Evolutionary conservation across 108 stramenopile genomes (phyloP), one percentile per base, ranked within the genome.

Genomic region (Discostella stelligeroides): DNA sequence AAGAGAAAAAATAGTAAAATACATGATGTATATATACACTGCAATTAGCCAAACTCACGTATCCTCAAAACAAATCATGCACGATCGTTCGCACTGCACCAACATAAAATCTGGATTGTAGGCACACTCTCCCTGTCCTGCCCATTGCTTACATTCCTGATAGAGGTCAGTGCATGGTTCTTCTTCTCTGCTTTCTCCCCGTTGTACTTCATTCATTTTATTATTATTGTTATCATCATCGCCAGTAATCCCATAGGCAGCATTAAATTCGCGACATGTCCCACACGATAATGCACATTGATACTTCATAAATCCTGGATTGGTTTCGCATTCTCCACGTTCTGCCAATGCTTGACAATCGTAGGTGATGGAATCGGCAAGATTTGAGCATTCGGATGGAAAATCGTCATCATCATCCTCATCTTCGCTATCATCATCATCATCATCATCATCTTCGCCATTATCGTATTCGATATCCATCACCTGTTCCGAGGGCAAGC

Each of bases 41-140:
- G 4, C 11, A 60, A 1, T 4, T 1, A 3, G 4, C 25, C 8
- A 47, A 59, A 70, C 70, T 70, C 60, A 70, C 70, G 76, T 76
- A 54, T 60, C 68, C 21, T 51, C 68, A 64, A 59, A 76, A 42
- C 78, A 79, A 24, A 38, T 37, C 73, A 74, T 23, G 29, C 83
- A 84, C 11, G 75, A 43, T 24, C 57, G 40, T 29, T 30, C 37
- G 48, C 84, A 85, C 18, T 51, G 24, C 12, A 25, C 45, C 2
- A 63, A 51, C 84, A 85, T 85, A 38, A 73, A 85, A 8, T 42
- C 25, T 9, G 79, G 79, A 37, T 83, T 83, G 24, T 29, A 53
- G 9, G 39, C 68, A 51, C 76, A 76, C 37, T 76, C 76, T 8
- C 76, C 76, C 62, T 42, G 40, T 12, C 37, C 68, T 23, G 68